phyloP scores from a whole-genome alignment of 371 early-diverging fungal species.

The Cokeromyces recurvatus region DNA sequence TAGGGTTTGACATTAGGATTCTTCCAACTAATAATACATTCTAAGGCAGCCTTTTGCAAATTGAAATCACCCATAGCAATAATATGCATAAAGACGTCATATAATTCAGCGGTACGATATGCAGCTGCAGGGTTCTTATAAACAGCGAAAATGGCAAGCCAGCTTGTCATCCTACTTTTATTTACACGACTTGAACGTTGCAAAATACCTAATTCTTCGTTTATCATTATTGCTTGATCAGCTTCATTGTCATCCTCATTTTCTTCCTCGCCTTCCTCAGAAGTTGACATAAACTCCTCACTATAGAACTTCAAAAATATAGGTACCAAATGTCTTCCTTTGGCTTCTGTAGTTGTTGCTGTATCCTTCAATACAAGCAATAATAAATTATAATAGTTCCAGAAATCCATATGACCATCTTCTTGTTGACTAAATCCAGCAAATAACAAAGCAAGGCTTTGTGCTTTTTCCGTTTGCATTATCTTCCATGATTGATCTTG shows the following conservation, averaged over 20 bases:
- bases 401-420: constrained; percentile 61
- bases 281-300: constrained; percentile 48
- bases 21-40: constrained; percentile 81
- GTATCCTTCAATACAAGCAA: constrained; percentile 64
- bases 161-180: constrained; percentile 56
- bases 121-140: constrained; percentile 61
- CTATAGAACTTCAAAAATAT: constrained; percentile 71
- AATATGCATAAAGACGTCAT: constrained; percentile 63
- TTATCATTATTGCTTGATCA: no score
- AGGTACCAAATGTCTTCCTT: constrained; percentile 67
- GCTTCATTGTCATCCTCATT: constrained; percentile 18
- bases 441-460: constrained; percentile 42
- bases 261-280: constrained; percentile 39
- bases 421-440: constrained; percentile 41
- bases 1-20: constrained; percentile 63
- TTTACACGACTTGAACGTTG: constrained; percentile 36
- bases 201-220: constrained; percentile 29
- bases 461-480: constrained; percentile 28
- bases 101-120: constrained; percentile 48
- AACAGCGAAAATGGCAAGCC: constrained; percentile 72
- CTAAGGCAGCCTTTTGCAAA: constrained; percentile 76
- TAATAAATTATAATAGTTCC: constrained; percentile 70
- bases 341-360: constrained; percentile 66
- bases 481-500: constrained; percentile 36
- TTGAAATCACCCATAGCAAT: constrained; percentile 76